Evolutionary conservation across 176 grass and related monocot species (phyloP).

Genomic region (Pontederia crassipes): DNA sequence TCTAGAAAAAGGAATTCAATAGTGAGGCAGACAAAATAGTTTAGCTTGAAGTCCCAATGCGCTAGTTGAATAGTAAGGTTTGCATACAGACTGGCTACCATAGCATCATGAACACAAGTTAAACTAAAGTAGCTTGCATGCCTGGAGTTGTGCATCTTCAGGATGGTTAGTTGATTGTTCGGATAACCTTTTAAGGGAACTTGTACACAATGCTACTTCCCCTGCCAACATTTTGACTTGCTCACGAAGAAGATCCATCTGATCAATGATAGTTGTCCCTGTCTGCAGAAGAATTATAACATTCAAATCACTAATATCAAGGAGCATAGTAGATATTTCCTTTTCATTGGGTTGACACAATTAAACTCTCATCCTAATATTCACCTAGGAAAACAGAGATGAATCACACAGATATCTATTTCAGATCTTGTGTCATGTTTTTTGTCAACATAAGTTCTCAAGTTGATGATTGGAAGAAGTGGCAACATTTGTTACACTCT

Average conservation of each 20-base stretch:
- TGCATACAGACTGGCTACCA: neutral
- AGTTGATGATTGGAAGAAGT: too few relatives aligned
- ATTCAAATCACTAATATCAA: too few relatives aligned
- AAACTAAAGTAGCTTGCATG: neutral
- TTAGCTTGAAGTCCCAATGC: too few relatives aligned
- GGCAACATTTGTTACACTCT: too few relatives aligned
- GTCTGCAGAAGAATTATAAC: slow-evolving; percentile 34
- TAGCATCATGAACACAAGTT: slow-evolving; percentile 16
- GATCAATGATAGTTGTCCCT: slow-evolving; percentile 89
- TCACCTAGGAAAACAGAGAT: too few relatives aligned
- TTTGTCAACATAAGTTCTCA: too few relatives aligned
- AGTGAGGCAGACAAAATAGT: neutral
- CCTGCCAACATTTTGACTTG: slow-evolving; percentile 94
- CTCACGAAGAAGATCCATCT: slow-evolving; percentile 97
- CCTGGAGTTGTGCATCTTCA: slow-evolving; percentile 59
- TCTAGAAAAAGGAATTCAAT: neutral
- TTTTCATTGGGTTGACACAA: too few relatives aligned
- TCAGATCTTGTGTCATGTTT: too few relatives aligned
- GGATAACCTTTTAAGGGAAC: slow-evolving; percentile 79
- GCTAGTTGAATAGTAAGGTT: too few relatives aligned
- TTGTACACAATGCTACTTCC: slow-evolving; percentile 87
- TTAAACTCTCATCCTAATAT: too few relatives aligned
- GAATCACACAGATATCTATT: too few relatives aligned
- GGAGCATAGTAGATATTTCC: too few relatives aligned
- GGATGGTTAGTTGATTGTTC: slow-evolving; percentile 63